Conservation (phyloP, 148 eudicot species). For the Cornus kousa region DNA sequence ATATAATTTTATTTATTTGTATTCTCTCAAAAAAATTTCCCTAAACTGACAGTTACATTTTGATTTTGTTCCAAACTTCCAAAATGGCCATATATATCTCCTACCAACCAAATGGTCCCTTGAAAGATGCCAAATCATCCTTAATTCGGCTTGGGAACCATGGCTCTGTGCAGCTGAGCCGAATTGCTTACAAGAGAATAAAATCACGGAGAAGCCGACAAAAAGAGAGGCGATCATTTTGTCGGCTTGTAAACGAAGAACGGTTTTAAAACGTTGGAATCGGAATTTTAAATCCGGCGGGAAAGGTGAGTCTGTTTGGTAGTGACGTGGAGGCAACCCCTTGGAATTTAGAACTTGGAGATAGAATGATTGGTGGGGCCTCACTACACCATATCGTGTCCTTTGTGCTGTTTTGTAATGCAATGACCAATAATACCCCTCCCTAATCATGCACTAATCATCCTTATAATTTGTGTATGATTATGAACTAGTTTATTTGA, state of each 20-base stretch:
- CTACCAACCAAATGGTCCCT: too few species aligned
- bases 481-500: neutral
- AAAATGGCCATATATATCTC: too few species aligned
- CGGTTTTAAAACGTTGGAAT: conserved; percentile 19
- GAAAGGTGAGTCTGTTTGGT: conserved; percentile 17
- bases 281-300: conserved; percentile 21
- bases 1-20: too few species aligned
- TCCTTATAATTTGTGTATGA: neutral
- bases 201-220: conserved; percentile 19
- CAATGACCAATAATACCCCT: neutral
- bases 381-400: conserved; percentile 18
- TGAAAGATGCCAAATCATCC: too few species aligned
- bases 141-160: too few species aligned
- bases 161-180: neutral
- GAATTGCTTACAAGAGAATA: neutral
- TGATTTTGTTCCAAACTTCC: too few species aligned
- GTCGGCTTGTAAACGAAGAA: conserved; percentile 19
- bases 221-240: conserved; percentile 21
- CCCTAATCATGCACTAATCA: conserved; percentile 4
- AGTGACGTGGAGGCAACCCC: conserved; percentile 7
- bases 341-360: conserved; percentile 25
- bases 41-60: too few species aligned
- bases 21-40: too few species aligned
- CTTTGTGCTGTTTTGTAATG: conserved; percentile 22
- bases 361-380: conserved; percentile 29